These are phyloP conservation scores for Leptographium procerum DNA, from an alignment of 2,329 filamentous ascomycete genomes.

Conservation along the genomic window DNA sequence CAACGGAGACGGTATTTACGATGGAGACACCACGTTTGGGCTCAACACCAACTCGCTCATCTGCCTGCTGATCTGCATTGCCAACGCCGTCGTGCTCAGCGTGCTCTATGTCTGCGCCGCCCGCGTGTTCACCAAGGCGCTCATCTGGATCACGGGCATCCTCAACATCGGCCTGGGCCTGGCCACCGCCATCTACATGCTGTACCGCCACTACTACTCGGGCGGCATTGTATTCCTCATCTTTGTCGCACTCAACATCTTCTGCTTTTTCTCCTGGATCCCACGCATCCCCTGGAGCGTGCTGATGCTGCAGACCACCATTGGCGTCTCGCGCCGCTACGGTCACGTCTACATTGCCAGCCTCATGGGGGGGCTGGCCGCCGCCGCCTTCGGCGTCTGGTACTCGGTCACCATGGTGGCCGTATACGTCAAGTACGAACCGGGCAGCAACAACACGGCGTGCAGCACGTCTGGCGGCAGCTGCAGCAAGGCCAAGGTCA, in stretches of 20 bases:
- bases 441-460: conserved; percentile 38
- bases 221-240: conserved; percentile 81
- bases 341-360: conserved; percentile 83
- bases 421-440: conserved; percentile 76
- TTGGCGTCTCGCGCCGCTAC: conserved; percentile 72
- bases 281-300: conserved; percentile 82
- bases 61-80: conserved; percentile 70
- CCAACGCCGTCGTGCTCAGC: conserved; percentile 62
- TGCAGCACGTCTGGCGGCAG: conserved; percentile 43
- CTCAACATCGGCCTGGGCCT: conserved; percentile 75
- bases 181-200: conserved; percentile 80
- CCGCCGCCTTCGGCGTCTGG: conserved; percentile 69
- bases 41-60: conserved; percentile 78
- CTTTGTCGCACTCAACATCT: conserved; percentile 66
- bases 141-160: conserved; percentile 88
- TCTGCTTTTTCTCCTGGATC: conserved; percentile 85
- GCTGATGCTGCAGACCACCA: conserved; percentile 75
- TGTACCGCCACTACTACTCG: conserved; percentile 63
- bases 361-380: conserved; percentile 67
- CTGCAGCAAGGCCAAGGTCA: conserved; percentile 67
- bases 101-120: conserved; percentile 66
- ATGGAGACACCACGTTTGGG: conserved; percentile 49
- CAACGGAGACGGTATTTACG: conserved; percentile 65
- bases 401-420: conserved; percentile 77
- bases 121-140: conserved; percentile 71